Conservation (phyloP, 805 yeast species). For the Lachancea sp. region DNA sequence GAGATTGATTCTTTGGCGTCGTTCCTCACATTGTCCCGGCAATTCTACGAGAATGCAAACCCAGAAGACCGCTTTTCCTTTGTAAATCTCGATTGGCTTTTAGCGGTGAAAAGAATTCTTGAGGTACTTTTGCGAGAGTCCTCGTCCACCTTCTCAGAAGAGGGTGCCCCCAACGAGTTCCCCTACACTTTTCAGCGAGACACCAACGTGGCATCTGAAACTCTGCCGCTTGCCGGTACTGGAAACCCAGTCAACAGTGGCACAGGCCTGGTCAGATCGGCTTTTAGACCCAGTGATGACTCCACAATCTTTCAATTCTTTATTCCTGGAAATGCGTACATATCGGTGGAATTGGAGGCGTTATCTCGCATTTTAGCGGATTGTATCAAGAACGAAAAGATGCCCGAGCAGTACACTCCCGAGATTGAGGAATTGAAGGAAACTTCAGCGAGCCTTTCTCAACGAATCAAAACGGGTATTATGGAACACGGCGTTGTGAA, state of each 20-base stretch:
- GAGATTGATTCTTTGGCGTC: constrained; percentile 84
- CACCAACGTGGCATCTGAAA: constrained; percentile 74
- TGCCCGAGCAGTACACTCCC: constrained; percentile 16
- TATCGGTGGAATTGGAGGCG: constrained; percentile 54
- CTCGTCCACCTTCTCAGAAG: constrained; percentile 48
- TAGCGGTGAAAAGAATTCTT: constrained; percentile 48
- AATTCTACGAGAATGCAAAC: constrained; percentile 51
- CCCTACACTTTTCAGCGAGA: constrained; percentile 65
- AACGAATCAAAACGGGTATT: constrained; percentile 47
- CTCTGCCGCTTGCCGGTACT: constrained; percentile 67
- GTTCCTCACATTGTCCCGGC: constrained; percentile 67
- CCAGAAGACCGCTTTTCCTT: constrained; percentile 40
- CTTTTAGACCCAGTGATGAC: constrained; percentile 86
- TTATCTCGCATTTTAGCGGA: constrained; percentile 27
- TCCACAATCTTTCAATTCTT: constrained; percentile 74
- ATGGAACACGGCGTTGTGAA: constrained; percentile 56
- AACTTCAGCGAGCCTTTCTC: constrained; percentile 35
- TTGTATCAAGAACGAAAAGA: constrained; percentile 9
- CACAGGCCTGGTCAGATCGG: constrained; percentile 71
- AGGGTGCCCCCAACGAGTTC: constrained; percentile 37
- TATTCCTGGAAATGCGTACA: constrained; percentile 79
- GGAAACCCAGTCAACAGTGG: constrained; percentile 77
- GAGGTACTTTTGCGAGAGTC: constrained; percentile 54
- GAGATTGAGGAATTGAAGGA: constrained; percentile 23
- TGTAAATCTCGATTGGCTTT: constrained; percentile 46